A percentile compares a stretch with the other conserved stretches of the same genome.
Evolutionary conservation across 2,329 filamentous ascomycete genomes (phyloP).

Genomic region (Neonectria punicea): DNA sequence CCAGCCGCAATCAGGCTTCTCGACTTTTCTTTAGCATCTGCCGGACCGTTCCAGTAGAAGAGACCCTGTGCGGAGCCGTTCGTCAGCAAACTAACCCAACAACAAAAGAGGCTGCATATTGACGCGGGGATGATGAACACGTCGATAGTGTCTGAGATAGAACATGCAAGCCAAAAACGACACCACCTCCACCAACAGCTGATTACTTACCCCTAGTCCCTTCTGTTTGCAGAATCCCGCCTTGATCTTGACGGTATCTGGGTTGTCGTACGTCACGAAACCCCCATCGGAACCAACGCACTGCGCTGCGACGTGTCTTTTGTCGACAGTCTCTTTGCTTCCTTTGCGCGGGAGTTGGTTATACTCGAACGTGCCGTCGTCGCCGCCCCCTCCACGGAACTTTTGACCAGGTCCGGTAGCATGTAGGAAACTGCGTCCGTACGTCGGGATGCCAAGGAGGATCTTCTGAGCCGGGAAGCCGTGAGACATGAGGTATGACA

Average conservation of each 20-base stretch:
- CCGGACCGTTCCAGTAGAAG: conserved; percentile 85
- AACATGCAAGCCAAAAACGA: conserved; percentile 24
- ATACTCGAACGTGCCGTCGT: conserved; percentile 80
- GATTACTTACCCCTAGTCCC: conserved; percentile 68
- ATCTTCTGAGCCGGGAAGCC: conserved; percentile 78
- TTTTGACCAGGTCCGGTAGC: conserved; percentile 72
- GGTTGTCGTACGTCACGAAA: conserved; percentile 84
- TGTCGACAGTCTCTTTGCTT: conserved; percentile 75
- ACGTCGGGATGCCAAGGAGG: conserved; percentile 78
- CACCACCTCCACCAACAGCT: conserved; percentile 18
- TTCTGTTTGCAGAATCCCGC: conserved; percentile 78
- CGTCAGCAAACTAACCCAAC: conserved; percentile 33
- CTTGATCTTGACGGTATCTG: conserved; percentile 79
- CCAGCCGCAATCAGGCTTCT: conserved; percentile 69
- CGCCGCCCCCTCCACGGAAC: conserved; percentile 65
- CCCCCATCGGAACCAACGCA: conserved; percentile 79
- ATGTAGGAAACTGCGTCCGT: conserved; percentile 78
- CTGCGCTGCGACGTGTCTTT: conserved; percentile 73
- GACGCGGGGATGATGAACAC: conserved; percentile 22
- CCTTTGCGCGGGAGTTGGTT: conserved; percentile 70
- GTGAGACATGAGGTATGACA: conserved; percentile 72
- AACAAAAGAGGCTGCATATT: conserved; percentile 17
- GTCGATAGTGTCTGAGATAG: conserved; percentile 25
- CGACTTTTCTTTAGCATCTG: conserved; percentile 69
- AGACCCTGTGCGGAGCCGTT: conserved; percentile 64